Percentiles rank a stretch among this genome's conserved stretches.
These are phyloP conservation scores for Tolypocladium nubicola DNA, from an alignment of 2,329 filamentous ascomycete genomes.

Conservation along the genomic window DNA sequence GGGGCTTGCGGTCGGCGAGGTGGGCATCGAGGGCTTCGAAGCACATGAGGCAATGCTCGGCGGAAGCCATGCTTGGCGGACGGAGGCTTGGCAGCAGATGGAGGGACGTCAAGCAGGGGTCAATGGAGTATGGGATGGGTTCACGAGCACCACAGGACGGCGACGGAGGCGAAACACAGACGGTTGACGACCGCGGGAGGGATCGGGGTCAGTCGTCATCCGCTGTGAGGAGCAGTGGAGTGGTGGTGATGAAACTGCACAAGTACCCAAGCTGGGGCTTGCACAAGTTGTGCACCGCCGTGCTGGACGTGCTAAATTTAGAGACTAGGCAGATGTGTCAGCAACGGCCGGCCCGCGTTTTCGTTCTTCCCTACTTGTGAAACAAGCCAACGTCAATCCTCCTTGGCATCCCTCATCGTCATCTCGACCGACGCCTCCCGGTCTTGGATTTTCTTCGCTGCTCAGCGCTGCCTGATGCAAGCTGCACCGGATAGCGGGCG, in stretches of 20 bases:
- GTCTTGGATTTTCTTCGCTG: background rate
- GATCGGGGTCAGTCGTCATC: background rate
- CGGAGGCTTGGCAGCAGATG: background rate
- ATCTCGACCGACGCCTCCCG: background rate
- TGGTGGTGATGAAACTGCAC: background rate
- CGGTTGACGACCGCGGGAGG: background rate
- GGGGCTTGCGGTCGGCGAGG: constrained; percentile 58
- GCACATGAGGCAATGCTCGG: constrained; percentile 82
- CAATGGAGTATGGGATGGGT: background rate
- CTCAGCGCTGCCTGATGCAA: background rate
- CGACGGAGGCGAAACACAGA: background rate
- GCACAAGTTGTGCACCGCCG: background rate
- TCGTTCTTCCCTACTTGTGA: background rate
- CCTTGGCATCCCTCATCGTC: background rate
- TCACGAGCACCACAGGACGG: background rate
- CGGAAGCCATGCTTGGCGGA: constrained; percentile 59
- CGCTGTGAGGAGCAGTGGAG: background rate
- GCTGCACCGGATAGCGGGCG: background rate
- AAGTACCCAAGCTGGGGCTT: background rate
- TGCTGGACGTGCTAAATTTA: background rate
- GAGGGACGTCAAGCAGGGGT: background rate
- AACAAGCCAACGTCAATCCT: background rate
- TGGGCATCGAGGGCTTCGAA: constrained; percentile 77
- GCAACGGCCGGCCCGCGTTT: background rate
- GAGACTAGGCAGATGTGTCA: background rate